Evolutionary conservation across 805 yeast genomes (phyloP).

Genomic region (Cephaloascus albidus): DNA sequence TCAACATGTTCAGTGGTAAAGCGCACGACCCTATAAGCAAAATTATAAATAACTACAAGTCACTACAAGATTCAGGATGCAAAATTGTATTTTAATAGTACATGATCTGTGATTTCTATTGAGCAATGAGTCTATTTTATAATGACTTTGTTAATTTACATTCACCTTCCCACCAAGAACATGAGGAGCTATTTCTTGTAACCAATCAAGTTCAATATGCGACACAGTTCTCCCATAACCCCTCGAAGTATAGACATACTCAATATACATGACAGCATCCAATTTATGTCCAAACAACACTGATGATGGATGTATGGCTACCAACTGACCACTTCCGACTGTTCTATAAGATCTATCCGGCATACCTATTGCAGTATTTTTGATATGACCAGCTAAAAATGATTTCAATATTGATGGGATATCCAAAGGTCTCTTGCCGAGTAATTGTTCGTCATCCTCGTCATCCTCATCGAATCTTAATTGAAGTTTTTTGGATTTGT

Average conservation of each 20-base stretch:
- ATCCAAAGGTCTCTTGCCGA: constrained; percentile 29
- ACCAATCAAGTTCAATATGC: constrained; percentile 73
- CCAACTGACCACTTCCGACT: constrained; percentile 71
- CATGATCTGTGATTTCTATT: too few relatives aligned
- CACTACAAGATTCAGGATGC: too few relatives aligned
- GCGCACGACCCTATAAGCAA: too few relatives aligned
- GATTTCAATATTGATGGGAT: constrained; percentile 59
- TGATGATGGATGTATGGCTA: constrained; percentile 88
- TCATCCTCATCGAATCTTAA: constrained; percentile 13
- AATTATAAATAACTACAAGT: too few relatives aligned
- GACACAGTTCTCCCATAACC: constrained; percentile 91
- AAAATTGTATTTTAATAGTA: too few relatives aligned
- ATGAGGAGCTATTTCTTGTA: constrained; percentile 73
- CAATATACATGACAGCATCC: constrained; percentile 90
- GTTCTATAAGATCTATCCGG: constrained; percentile 93
- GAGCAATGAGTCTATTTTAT: too few relatives aligned
- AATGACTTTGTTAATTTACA: too few relatives aligned
- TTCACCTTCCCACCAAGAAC: constrained; percentile 32
- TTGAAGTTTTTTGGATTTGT: constrained; percentile 16
- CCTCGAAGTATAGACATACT: constrained; percentile 85
- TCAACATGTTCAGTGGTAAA: too few relatives aligned
- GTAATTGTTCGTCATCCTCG: constrained; percentile 7
- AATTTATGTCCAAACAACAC: constrained; percentile 70
- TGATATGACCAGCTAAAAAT: constrained; percentile 74
- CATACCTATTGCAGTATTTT: constrained; percentile 87